phyloP scores from a whole-genome alignment of 176 grass and related monocot genomes.

The Urochloa ruziziensis region DNA sequence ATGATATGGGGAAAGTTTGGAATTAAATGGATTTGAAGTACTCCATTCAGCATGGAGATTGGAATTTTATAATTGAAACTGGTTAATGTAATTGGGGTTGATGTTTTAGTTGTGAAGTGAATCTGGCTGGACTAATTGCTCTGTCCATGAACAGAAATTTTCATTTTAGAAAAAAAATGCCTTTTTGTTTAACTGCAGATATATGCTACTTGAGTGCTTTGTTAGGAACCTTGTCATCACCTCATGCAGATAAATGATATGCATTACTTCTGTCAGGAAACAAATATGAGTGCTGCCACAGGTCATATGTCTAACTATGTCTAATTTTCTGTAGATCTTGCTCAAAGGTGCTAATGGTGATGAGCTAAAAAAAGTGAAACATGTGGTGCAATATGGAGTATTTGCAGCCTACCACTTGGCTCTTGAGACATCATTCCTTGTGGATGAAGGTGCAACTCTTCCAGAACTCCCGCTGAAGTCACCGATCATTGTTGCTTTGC shows the following conservation, averaged over 20 bases:
- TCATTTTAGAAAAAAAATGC: neutral
- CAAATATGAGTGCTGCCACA: neutral
- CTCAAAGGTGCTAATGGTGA: constrained; percentile 80
- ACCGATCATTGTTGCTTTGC: constrained; percentile 85
- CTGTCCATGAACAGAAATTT: neutral
- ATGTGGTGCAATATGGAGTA: constrained; percentile 95
- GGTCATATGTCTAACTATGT: constrained; percentile 27
- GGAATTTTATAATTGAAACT: neutral
- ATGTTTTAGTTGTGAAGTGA: neutral
- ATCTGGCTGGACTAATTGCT: neutral
- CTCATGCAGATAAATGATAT: neutral
- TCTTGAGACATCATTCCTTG: constrained; percentile 97
- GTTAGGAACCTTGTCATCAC: neutral
- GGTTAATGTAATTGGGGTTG: neutral
- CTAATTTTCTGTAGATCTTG: constrained; percentile 63
- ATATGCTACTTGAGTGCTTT: neutral
- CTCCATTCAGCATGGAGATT: neutral
- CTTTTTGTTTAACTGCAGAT: neutral
- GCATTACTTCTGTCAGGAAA: neutral
- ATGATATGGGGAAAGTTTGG: neutral
- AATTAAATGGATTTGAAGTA: neutral
- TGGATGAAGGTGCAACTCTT: constrained; percentile 96
- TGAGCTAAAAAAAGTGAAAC: constrained; percentile 96
- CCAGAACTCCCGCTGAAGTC: constrained; percentile 87
- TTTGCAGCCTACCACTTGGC: constrained; percentile 99